Conservation (phyloP, 148 eudicot genomes). For the Drosera capensis region DNA sequence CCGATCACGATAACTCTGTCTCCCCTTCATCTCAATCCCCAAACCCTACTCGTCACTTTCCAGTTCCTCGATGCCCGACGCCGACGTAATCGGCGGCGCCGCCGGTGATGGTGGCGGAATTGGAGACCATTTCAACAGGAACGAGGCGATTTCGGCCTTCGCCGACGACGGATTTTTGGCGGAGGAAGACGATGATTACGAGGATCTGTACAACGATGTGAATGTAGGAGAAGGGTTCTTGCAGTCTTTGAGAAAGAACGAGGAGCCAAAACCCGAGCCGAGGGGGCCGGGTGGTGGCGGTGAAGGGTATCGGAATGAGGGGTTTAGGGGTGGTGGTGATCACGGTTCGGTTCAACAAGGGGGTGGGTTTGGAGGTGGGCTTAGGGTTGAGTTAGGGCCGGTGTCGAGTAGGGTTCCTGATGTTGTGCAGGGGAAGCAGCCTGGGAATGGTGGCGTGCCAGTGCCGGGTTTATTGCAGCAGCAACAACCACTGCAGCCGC, state of each 20-base stretch:
- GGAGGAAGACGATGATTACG: slow-evolving; percentile 79
- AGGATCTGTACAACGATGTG: slow-evolving; percentile 78
- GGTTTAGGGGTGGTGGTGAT: slow-evolving; percentile 19
- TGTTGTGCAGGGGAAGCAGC: slow-evolving; percentile 19
- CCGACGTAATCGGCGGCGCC: slow-evolving; percentile 27
- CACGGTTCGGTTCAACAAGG: background rate
- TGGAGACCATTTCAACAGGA: slow-evolving; percentile 36
- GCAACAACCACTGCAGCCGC: slow-evolving; percentile 13
- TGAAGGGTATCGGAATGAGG: slow-evolving; percentile 30
- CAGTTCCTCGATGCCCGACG: slow-evolving; percentile 25
- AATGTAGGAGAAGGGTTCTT: slow-evolving; percentile 73
- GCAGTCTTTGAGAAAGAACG: slow-evolving; percentile 41
- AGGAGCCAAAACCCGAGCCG: slow-evolving; percentile 19
- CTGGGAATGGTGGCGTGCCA: background rate
- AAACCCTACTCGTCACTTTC: background rate
- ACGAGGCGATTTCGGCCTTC: slow-evolving; percentile 73
- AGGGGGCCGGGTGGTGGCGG: slow-evolving; percentile 17
- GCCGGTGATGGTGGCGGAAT: slow-evolving; percentile 22
- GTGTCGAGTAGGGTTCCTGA: slow-evolving; percentile 23
- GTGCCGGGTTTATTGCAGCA: slow-evolving; percentile 7
- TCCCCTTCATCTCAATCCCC: background rate
- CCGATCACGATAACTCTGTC: no score
- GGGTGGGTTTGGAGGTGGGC: slow-evolving; percentile 21
- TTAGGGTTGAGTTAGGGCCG: slow-evolving; percentile 51
- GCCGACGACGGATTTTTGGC: slow-evolving; percentile 56